Conservation (phyloP, 2,329 filamentous ascomycete species). For the Cercospora sesami region DNA sequence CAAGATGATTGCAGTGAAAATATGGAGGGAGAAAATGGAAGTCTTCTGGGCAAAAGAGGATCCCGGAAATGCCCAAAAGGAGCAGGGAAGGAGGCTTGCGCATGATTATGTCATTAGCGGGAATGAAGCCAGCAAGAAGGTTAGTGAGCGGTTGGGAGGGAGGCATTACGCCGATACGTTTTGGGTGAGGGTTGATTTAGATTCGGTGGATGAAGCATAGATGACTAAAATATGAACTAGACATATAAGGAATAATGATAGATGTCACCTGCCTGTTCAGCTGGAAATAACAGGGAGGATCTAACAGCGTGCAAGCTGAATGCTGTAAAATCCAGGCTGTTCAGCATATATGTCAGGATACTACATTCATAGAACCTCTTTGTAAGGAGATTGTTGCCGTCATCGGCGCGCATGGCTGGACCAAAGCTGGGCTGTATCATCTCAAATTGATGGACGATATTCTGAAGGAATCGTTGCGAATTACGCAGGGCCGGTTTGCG, state of each 20-base stretch:
- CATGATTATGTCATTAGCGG: slow-evolving; percentile 64
- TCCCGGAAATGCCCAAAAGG: slow-evolving; percentile 28
- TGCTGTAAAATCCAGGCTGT: slow-evolving; percentile 25
- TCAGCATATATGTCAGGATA: slow-evolving; percentile 27
- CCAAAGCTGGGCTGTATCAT: slow-evolving; percentile 33
- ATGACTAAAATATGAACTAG: background rate
- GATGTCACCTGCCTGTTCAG: background rate
- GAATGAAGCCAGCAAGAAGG: slow-evolving; percentile 61
- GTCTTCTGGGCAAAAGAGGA: slow-evolving; percentile 31
- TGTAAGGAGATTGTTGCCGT: slow-evolving; percentile 33
- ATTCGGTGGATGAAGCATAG: background rate
- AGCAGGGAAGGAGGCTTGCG: slow-evolving; percentile 52
- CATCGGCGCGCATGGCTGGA: slow-evolving; percentile 32
- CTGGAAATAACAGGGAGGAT: background rate
- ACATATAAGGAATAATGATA: background rate
- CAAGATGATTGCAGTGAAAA: slow-evolving; percentile 59
- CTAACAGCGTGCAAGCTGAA: background rate
- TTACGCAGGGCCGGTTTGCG: background rate
- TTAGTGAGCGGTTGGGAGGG: slow-evolving; percentile 64
- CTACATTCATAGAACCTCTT: slow-evolving; percentile 32
- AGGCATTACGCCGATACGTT: slow-evolving; percentile 57
- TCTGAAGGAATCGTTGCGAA: slow-evolving; percentile 26
- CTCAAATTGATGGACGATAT: slow-evolving; percentile 38
- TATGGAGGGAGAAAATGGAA: slow-evolving; percentile 56
- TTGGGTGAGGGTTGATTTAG: slow-evolving; percentile 55